A percentile compares a stretch with the other conserved stretches of the same genome.
Evolutionary conservation across 108 stramenopile genomes (phyloP).

Genomic region (Nitzschia sp.): DNA sequence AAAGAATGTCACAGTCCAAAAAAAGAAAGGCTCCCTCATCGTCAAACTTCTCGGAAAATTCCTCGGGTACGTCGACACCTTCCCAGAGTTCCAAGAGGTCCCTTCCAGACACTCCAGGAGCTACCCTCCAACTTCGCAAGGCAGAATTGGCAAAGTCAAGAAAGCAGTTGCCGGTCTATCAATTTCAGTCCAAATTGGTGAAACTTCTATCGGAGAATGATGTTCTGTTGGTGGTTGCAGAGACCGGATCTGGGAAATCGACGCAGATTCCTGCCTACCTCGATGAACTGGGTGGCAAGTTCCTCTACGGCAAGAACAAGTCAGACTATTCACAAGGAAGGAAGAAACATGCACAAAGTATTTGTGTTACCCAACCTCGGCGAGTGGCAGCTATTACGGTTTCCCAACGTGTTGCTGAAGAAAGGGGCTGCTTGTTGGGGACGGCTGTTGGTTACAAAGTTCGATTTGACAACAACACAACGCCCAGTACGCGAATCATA

Average conservation of each 20-base stretch:
- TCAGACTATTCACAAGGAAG: constrained; percentile 9
- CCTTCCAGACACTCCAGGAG: background rate
- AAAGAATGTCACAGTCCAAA: too few relatives aligned
- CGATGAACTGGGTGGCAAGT: constrained; percentile 36
- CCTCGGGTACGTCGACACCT: too few relatives aligned
- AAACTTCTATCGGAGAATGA: constrained; percentile 47
- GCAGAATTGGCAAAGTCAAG: constrained; percentile 24
- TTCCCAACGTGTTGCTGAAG: constrained; percentile 89
- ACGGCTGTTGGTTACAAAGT: constrained; percentile 89
- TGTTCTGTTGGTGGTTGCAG: constrained; percentile 69
- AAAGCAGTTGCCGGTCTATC: constrained; percentile 65
- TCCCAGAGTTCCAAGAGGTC: background rate
- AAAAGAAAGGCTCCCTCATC: too few relatives aligned
- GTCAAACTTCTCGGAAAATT: too few relatives aligned
- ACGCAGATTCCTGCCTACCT: constrained; percentile 83
- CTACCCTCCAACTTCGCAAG: constrained; percentile 13
- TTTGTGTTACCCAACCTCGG: constrained; percentile 92
- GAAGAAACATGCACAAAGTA: constrained; percentile 34
- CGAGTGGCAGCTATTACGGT: constrained; percentile 95
- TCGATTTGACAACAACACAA: constrained; percentile 90
- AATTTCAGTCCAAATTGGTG: constrained; percentile 51
- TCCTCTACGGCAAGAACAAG: constrained; percentile 16
- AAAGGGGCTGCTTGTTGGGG: constrained; percentile 66
- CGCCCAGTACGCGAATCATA: constrained; percentile 68
- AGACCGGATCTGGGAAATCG: constrained; percentile 80